Percentiles rank a stretch among this genome's conserved stretches.
phyloP scores from a whole-genome alignment of 1,139 yeast species.

The Hemisphaericaspora xylofermentans region DNA sequence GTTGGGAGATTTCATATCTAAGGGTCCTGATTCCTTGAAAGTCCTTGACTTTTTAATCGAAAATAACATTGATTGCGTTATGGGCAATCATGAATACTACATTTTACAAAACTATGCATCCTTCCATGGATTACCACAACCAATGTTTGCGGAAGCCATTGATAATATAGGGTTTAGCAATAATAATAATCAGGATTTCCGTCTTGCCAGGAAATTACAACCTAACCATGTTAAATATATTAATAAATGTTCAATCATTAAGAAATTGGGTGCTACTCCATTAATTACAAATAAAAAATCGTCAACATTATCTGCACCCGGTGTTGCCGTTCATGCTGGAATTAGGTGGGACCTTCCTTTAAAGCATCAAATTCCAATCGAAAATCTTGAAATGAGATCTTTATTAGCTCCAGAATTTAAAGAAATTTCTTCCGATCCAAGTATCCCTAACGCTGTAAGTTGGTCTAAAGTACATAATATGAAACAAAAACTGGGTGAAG shows the following conservation, averaged over 20 bases:
- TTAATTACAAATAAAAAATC: conserved; percentile 26
- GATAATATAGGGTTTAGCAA: conserved; percentile 26
- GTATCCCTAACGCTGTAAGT: conserved; percentile 47
- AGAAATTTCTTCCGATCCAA: conserved; percentile 52
- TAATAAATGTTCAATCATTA: conserved; percentile 60
- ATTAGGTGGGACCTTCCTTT: conserved; percentile 60
- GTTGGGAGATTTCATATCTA: conserved; percentile 82
- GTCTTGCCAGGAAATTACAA: conserved; percentile 56
- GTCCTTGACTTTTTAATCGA: conserved; percentile 67
- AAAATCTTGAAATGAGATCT: conserved; percentile 62
- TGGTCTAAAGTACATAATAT: conserved; percentile 69
- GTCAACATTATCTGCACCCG: conserved; percentile 31
- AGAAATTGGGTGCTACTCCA: conserved; percentile 62
- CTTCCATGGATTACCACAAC: conserved; percentile 49
- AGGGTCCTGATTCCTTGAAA: conserved; percentile 74
- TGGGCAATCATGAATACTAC: conserved; percentile 87
- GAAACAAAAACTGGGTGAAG: conserved; percentile 38
- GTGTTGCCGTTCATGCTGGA: conserved; percentile 81
- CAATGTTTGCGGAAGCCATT: conserved; percentile 17
- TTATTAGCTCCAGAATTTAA: conserved; percentile 56
- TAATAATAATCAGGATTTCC: conserved; percentile 59
- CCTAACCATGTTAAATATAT: conserved; percentile 63
- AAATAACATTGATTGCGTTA: conserved; percentile 65
- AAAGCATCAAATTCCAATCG: conserved; percentile 59
- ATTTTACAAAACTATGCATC: conserved; percentile 60